Evolutionary conservation across 176 grass and related monocot species (phyloP).

Genomic region (Oryza meridionalis): DNA sequence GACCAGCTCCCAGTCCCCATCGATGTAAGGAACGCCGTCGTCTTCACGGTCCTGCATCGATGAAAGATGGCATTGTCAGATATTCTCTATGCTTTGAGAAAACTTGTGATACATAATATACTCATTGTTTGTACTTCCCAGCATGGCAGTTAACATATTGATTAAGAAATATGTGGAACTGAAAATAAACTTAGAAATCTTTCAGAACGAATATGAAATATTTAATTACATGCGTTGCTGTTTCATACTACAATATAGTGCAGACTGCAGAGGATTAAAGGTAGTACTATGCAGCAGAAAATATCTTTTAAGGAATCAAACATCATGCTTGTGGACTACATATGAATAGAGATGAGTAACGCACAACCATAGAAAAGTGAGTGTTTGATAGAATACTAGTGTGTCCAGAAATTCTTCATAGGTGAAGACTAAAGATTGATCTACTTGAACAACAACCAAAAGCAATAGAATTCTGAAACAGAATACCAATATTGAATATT

Average conservation of each 20-base stretch:
- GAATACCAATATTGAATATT: not conserved
- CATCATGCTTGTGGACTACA: not conserved
- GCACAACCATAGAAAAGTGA: not conserved
- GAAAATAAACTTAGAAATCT: not conserved
- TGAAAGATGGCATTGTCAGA: conserved; percentile 3
- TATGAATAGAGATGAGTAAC: not conserved
- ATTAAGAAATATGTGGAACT: not conserved
- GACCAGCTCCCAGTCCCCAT: conserved; percentile 54
- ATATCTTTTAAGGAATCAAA: not conserved
- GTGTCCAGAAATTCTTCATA: not conserved
- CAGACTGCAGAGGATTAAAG: not conserved
- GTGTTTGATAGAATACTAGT: not conserved
- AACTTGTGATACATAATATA: not conserved
- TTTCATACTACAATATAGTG: not conserved
- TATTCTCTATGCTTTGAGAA: conserved; percentile 7
- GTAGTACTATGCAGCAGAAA: not conserved
- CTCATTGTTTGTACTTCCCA: not conserved
- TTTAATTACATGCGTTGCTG: not conserved
- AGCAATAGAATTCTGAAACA: conserved; percentile 13
- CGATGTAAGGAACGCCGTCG: conserved; percentile 32
- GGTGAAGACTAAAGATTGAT: not conserved
- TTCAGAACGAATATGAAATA: not conserved
- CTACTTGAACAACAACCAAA: not conserved
- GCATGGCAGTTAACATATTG: not conserved
- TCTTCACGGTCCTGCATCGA: conserved; percentile 36